A percentile compares a stretch with the other conserved stretches of the same genome.
These are phyloP conservation scores for Xylaria scruposa DNA, from an alignment of 495 filamentous ascomycete genomes.

Conservation along the genomic window DNA sequence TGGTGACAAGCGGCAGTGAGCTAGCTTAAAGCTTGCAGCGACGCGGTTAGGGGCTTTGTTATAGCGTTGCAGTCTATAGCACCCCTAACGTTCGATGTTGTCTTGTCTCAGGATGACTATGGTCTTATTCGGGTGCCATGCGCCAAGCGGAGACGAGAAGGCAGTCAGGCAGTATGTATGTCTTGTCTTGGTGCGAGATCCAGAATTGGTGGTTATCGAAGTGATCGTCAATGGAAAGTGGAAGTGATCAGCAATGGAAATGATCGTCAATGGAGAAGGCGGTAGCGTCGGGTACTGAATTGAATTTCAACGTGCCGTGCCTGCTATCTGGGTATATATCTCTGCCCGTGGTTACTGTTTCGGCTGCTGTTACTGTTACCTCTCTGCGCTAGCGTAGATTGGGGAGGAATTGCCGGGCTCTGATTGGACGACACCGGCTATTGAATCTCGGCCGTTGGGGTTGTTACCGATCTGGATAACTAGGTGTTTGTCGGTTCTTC, in stretches of 20 bases:
- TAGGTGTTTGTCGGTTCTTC: neutral
- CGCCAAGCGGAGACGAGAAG: neutral
- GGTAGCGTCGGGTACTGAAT: neutral
- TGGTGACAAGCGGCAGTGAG: neutral
- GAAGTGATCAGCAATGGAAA: neutral
- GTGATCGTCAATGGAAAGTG: constrained; percentile 10
- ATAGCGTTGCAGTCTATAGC: neutral
- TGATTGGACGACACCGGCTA: constrained; percentile 7
- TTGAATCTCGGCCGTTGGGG: neutral
- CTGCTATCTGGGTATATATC: neutral
- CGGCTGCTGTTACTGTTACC: neutral
- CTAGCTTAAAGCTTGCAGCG: constrained; percentile 1
- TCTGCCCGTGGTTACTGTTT: too few species aligned
- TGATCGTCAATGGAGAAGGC: neutral
- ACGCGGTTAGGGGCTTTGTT: neutral
- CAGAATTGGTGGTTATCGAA: neutral
- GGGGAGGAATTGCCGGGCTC: neutral
- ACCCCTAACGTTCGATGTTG: neutral
- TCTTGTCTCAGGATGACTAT: neutral
- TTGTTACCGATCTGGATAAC: neutral
- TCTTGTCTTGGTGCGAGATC: neutral
- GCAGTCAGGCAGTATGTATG: neutral
- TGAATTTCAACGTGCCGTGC: neutral
- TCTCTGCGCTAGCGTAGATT: neutral
- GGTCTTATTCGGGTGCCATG: neutral